Base-by-base conservation (phyloP, 345 rosid genomes). In the Mallotus nudiflorus region DNA sequence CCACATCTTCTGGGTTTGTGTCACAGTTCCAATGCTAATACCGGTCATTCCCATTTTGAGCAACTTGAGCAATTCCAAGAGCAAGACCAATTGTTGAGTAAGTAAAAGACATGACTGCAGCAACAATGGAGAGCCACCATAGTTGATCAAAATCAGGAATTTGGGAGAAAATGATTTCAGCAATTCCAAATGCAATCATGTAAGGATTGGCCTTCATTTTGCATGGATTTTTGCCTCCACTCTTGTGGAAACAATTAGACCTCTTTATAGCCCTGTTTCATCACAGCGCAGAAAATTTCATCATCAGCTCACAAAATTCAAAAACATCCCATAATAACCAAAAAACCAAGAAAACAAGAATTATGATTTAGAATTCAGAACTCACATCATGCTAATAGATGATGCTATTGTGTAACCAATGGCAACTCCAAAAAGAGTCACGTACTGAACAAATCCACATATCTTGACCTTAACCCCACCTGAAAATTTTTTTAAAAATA, bases 381-480 rank as follows among this genome's bases (percentile, higher is more conserved):
- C 69, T 59, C 27, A 73, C 97, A 87, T 91, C 95, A 87, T 91
- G 83, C 92, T 89, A 59, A 86, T 82, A 53, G 96, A 86, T 44
- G 97, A 79, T 65, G 96, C 97, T 10, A 89, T n/a, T n/a, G n/a
- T n/a, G n/a, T n/a, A n/a, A n/a, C n/a, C n/a, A n/a, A n/a, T n/a
- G n/a, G n/a, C n/a, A 35, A 84, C 70, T 25, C 93, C 97, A 22
- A 88, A 86, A 65, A 91, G 87, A 66, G 88, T 88, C 69, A 84
- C 2, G 75, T 89, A 89, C 79, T 89, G 96, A 71, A 86, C 75
- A 7, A 77, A 57, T 11, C 97, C 96, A 50, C 98, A 92, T 4
- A 81, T 74, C 77, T 85, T 87, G 72, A 84, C 81, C 74, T 85
- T 88, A 45, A 60, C 75, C 39, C 96, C 96, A 67, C 96, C 97